Conservation (phyloP, 2,329 filamentous ascomycete species). For the Apiospora marii region DNA sequence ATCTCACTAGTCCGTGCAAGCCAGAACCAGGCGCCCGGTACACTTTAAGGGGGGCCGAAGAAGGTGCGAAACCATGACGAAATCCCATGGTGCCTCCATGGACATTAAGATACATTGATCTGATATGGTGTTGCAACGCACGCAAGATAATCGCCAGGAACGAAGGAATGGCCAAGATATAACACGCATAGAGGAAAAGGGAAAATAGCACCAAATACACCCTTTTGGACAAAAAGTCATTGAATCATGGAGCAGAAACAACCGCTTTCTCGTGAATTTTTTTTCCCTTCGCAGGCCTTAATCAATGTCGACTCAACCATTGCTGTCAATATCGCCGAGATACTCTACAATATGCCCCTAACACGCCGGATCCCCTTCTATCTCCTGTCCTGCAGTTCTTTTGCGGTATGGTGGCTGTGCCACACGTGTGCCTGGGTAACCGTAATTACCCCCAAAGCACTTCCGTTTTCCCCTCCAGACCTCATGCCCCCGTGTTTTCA, state of each 20-base stretch:
- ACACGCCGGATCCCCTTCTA: background rate
- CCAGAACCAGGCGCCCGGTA: no score
- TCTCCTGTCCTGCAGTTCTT: conserved; percentile 21
- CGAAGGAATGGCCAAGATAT: background rate
- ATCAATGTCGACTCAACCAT: background rate
- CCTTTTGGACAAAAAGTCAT: background rate
- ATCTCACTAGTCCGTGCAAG: background rate
- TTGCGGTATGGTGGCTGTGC: background rate
- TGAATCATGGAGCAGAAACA: background rate
- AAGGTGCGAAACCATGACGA: no score
- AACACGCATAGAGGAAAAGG: background rate
- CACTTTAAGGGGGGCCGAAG: no score
- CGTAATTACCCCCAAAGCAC: background rate
- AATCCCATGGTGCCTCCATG: background rate
- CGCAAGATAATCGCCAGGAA: background rate
- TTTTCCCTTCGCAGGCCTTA: conserved; percentile 15
- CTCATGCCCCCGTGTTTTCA: conserved; percentile 23
- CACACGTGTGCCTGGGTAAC: background rate
- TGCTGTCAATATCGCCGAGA: background rate
- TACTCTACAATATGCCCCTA: conserved; percentile 22
- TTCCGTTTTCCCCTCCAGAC: conserved; percentile 6
- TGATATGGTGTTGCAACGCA: no score
- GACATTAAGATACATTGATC: no score
- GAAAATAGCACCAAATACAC: background rate
- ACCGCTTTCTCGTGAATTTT: background rate